Evolutionary conservation across 2,329 filamentous ascomycete genomes (phyloP).

Genomic region (Fusarium stilboides): DNA sequence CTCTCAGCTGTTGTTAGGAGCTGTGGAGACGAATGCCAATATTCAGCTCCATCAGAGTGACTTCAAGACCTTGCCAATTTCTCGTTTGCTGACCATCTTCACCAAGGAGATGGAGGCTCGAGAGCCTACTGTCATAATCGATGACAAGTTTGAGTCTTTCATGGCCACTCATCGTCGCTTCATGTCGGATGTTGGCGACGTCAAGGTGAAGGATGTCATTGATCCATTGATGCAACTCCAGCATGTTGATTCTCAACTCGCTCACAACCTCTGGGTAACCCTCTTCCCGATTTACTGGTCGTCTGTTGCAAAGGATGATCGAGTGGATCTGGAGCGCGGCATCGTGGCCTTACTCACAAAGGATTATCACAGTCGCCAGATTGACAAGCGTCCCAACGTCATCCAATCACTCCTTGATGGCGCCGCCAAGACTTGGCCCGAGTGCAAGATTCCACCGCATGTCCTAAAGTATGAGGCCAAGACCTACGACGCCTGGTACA

Average conservation of each 20-base stretch:
- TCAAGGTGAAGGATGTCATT: constrained; percentile 89
- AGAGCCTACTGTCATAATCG: constrained; percentile 78
- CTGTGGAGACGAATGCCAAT: constrained; percentile 85
- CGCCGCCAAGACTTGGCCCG: constrained; percentile 84
- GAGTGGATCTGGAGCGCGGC: constrained; percentile 89
- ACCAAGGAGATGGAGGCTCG: constrained; percentile 81
- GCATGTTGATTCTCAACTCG: constrained; percentile 85
- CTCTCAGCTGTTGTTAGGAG: constrained; percentile 91
- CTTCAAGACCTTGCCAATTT: constrained; percentile 82
- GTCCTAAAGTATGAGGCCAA: constrained; percentile 95
- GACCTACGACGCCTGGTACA: constrained; percentile 98
- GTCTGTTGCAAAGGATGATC: constrained; percentile 87
- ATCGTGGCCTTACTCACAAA: constrained; percentile 93
- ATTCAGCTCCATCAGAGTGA: constrained; percentile 87
- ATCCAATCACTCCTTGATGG: constrained; percentile 93
- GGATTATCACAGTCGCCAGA: constrained; percentile 94
- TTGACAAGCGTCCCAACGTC: constrained; percentile 96
- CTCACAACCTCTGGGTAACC: constrained; percentile 90
- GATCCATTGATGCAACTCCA: constrained; percentile 94
- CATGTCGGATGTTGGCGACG: constrained; percentile 83
- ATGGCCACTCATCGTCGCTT: constrained; percentile 87
- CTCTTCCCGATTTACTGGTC: constrained; percentile 97
- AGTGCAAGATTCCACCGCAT: constrained; percentile 94
- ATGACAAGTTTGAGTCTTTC: constrained; percentile 86
- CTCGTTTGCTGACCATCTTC: constrained; percentile 80